phyloP scores from a whole-genome alignment of 1,284 basidiomycete species.

The Apiotrichum siamense region DNA sequence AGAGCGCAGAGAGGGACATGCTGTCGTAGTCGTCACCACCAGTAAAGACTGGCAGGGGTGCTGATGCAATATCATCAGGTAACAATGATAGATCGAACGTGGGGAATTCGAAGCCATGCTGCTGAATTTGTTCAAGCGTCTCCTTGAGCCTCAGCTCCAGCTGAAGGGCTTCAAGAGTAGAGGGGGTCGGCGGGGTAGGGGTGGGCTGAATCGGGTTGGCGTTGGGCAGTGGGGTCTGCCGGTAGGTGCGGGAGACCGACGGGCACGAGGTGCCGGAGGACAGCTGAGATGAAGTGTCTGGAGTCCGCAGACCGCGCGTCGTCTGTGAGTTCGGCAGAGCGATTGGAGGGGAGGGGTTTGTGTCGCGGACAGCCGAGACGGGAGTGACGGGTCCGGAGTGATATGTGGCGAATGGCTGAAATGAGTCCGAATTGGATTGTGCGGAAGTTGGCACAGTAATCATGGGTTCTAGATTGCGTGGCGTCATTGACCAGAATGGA shows the following conservation, averaged over 20 bases:
- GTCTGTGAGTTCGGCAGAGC: too few species aligned
- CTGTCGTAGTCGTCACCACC: slow-evolving; percentile 13
- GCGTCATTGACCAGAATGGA: too few species aligned
- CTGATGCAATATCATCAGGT: too few species aligned
- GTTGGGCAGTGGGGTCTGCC: not conserved
- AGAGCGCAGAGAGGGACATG: slow-evolving; percentile 14
- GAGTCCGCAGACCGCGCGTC: too few species aligned
- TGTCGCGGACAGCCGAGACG: not conserved
- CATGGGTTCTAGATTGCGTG: too few species aligned
- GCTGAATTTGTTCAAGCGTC: not conserved
- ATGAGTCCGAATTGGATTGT: too few species aligned
- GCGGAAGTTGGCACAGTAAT: too few species aligned
- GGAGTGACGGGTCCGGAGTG: not conserved
- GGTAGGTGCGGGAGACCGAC: not conserved
- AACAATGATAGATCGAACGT: too few species aligned
- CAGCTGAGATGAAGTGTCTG: too few species aligned
- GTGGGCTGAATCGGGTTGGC: not conserved
- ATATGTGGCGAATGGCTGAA: too few species aligned
- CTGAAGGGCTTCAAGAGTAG: not conserved
- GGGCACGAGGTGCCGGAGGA: too few species aligned
- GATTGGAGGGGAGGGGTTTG: not conserved
- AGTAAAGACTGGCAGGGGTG: not conserved
- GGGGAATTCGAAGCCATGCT: not conserved
- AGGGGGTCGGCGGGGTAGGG: not conserved
- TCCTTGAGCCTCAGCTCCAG: not conserved